Conservation (phyloP, 1,284 basidiomycete species). For the Ceratobasidium sp. region DNA sequence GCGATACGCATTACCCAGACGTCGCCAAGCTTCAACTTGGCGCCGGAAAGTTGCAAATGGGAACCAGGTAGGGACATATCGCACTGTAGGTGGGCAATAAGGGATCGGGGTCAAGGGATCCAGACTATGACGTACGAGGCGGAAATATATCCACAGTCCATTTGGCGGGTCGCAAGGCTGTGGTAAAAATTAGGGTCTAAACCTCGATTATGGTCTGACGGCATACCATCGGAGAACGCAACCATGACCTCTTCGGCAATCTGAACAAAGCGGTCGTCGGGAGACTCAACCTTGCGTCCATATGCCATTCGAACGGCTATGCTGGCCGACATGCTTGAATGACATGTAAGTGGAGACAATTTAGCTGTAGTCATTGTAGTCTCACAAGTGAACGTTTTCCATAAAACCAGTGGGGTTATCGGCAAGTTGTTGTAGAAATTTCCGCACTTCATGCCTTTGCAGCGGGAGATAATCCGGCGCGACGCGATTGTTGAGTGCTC, state of each 20-base stretch:
- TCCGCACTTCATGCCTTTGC: constrained; percentile 21
- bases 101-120: no score
- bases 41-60: constrained; percentile 47
- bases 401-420: constrained; percentile 19
- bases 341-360: no score
- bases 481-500: constrained; percentile 35
- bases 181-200: not conserved
- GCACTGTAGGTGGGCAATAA: constrained; percentile 40
- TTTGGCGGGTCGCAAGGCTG: constrained; percentile 12
- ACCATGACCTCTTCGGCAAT: constrained; percentile 24
- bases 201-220: no score
- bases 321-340: constrained; percentile 25
- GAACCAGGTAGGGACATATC: constrained; percentile 48
- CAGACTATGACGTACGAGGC: constrained; percentile 3
- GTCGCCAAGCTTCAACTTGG: constrained; percentile 42
- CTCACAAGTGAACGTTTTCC: constrained; percentile 16
- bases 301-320: constrained; percentile 29
- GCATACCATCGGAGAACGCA: constrained; percentile 23
- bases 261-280: constrained; percentile 15
- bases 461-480: constrained; percentile 23
- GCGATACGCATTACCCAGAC: constrained; percentile 42
- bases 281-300: constrained; percentile 25
- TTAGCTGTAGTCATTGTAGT: not conserved
- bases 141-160: constrained; percentile 31
- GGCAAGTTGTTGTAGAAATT: not conserved